phyloP scores from a whole-genome alignment of 768 basidiomycete genomes.

The Suillus subalutaceus region DNA sequence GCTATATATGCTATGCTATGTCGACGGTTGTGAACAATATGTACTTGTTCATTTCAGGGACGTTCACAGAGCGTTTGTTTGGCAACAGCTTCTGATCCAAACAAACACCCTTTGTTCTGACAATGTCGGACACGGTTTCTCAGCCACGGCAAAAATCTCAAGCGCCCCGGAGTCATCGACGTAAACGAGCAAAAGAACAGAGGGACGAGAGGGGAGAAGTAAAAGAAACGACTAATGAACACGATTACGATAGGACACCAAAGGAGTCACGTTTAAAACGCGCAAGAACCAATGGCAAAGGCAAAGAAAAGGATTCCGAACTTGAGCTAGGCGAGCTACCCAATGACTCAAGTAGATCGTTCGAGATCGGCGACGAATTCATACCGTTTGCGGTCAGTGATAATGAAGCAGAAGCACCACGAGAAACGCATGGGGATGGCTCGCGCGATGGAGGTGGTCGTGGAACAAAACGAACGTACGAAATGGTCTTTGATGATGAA shows the following conservation, averaged over 20 bases:
- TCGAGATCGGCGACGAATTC: constrained; percentile 34
- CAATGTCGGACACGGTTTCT: background rate
- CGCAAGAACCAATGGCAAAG: constrained; percentile 12
- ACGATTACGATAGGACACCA: constrained; percentile 15
- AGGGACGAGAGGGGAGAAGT: constrained; percentile 7
- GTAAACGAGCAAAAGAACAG: constrained; percentile 9
- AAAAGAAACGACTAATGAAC: constrained; percentile 5
- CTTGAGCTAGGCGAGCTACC: constrained; percentile 17
- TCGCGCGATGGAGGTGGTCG: constrained; percentile 18
- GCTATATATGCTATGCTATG: background rate
- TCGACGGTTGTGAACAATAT: background rate
- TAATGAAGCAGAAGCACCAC: constrained; percentile 17
- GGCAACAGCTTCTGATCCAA: constrained; percentile 30
- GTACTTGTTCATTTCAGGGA: background rate
- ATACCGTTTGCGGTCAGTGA: constrained; percentile 30
- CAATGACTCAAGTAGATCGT: constrained; percentile 16
- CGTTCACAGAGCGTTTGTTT: constrained; percentile 16
- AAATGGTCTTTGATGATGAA: constrained; percentile 43
- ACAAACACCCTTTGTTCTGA: constrained; percentile 22
- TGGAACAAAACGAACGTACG: constrained; percentile 49
- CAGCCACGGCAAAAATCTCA: constrained; percentile 7
- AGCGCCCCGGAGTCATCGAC: constrained; percentile 4
- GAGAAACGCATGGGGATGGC: constrained; percentile 26
- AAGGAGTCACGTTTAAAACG: constrained; percentile 21
- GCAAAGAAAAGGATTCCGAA: constrained; percentile 24